Evolutionary conservation across 2,329 filamentous ascomycete genomes (phyloP), one percentile per base, ranked within the genome.

Genomic region (Paecilomyces variotii): DNA sequence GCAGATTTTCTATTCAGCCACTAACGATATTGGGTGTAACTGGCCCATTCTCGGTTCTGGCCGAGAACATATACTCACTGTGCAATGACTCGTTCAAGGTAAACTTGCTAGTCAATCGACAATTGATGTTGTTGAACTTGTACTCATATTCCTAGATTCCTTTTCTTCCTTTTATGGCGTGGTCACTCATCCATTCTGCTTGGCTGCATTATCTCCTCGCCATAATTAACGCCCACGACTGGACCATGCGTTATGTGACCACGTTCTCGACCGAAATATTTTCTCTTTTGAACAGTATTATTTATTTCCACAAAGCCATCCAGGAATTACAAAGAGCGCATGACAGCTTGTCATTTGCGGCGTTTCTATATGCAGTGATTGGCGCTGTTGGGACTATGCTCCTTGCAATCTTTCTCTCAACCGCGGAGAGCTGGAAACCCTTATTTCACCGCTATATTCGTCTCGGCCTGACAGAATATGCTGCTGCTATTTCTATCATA

Each of bases 231-330:
- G 85, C 84, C 3, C 84, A 87, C 66, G 84, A 87, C 70, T 87
- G 84, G 82, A 87, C 85, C 0, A 88, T 87, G 85, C 79, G 82
- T 64, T 87, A 87, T 69, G 85, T 88, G 54, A 88, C 85, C 1
- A 84, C 81, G 24, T 87, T 87, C 69, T 85, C 80, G 60, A 84
- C 82, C 51, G 85, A 87, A 67, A 85, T 87, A 57, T 87, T 87
- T 68, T 85, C 84, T 2, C 76, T 88, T 7, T 74, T 87, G 28
- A 87, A 87, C 70, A 85, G 83, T 63, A 80, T 87, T 59, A 87
- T 87, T 63, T 88, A 87, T 71, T 86, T 88, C 65, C 82, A 87
- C 70, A 87, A 87, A 70, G 84, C 84, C 1, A 78, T 85, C 34
- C 83, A 87, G 67, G 85, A 87, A 67, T 75, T 87, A 1, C 75